Base-by-base conservation (phyloP, 2,329 filamentous ascomycete genomes). In the Fusarium tuaranense region DNA sequence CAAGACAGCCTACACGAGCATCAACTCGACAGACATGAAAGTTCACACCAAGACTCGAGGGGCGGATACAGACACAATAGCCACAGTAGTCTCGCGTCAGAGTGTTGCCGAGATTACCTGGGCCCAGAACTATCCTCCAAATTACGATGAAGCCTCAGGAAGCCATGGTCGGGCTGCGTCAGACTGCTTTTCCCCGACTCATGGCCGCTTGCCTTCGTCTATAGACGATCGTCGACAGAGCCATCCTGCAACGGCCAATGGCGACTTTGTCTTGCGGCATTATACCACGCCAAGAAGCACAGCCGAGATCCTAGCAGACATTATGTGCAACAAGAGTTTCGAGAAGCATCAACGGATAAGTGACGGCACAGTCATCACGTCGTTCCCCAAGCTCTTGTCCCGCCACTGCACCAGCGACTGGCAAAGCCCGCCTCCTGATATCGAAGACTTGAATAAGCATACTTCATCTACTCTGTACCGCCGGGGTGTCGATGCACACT, bases 401-500 rank as follows among this genome's bases (percentile, higher is more conserved):
- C 79, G 82, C 7, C 78, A 81, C 10, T 80, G 78, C 46, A 84
- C 82, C 0, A 68, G 73, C 12, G 83, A 83, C 7, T 82, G 80
- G 80, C 53, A 78, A n/a, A 79, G 70, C 8, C 77, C 81, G 3
- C 75, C 76, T 2, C 61, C 63, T 1, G 69, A 72, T 1, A 58
- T 78, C 2, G 72, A 78, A 16, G 71, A 76, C 4, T 32, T 71
- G 20, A 70, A 64, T 5, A 34, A 44, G 18, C 10, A 32, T 13
- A 30, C 48, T 14, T 51, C 65, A 2, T 65, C 73, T 5, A 74
- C 77, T 13, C 36, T 80, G 48, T 82, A 83, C 32, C 68, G 67
- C n/a, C 72, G 76, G 16, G 82, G 80, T 1, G 72, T 83, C 6
- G 82, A 84, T 69, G 80, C 82, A 5, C 81, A 78, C 44, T 65